Evolutionary conservation across 495 filamentous ascomycete genomes (phyloP), one percentile per base, ranked within the genome.

Genomic region (Tirmania nivea): DNA sequence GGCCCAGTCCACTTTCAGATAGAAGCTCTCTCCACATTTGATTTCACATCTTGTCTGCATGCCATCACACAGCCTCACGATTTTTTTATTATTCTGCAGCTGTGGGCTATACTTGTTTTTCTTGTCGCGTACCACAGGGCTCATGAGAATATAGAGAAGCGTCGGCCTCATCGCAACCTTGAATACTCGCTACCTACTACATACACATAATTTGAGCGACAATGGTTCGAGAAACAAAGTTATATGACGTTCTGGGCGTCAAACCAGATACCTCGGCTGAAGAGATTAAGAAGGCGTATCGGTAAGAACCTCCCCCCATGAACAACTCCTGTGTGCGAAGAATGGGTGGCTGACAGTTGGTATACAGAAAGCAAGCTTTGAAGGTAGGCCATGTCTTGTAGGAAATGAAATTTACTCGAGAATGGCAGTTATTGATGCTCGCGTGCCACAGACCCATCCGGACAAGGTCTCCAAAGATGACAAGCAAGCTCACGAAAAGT

Each of bases 211-310:
- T 31, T 7, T 5, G 7, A 31, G 4, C 25, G 2, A 79, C 55
- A 34, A 93, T 93, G 86, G 83, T 87, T 50, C 81, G 81, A 55
- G 86, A 93, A 69, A 84, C 80, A 14, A 89, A 84, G 63, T 75
- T 93, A 49, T 93, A 93, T 68, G 81, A 92, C 67, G 68, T 73
- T 39, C 70, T 93, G 49, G 73, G 75, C 65, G 66, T 93, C 70
- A 81, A 81, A 61, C 77, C 90, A 10, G 75, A 78, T 52, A 85
- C 89, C 4, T 75, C 76, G 2, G 83, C 88, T 63, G 90, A 95
- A 63, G 87, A 96, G 54, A 90, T 99, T 68, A 95, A 94, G 69
- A 99, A 99, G 63, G 90, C 80, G 36, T 97, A 97, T 65, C 72
- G 81, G 83, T 84, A 79, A 69, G 76, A 59, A 19, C 3, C 3